Evolutionary conservation across 2,329 filamentous ascomycete species (phyloP).

Genomic region (Cercospora citrullina): DNA sequence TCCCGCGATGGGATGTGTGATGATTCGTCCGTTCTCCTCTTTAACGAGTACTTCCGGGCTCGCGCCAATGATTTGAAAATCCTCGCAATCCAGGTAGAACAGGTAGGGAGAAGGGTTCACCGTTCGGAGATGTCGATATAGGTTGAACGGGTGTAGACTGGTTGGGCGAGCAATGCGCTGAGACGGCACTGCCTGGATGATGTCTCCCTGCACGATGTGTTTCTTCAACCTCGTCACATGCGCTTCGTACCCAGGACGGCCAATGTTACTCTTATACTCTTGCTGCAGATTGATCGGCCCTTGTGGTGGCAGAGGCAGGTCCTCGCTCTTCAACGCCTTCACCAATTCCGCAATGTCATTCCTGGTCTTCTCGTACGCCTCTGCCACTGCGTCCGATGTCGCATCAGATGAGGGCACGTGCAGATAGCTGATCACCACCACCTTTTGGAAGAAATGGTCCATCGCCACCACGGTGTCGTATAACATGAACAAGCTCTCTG

Average conservation of each 20-base stretch:
- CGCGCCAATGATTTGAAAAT: constrained; percentile 93
- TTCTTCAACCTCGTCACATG: constrained; percentile 84
- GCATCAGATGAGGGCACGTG: constrained; percentile 56
- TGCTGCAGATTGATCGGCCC: constrained; percentile 69
- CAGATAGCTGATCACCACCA: constrained; percentile 92
- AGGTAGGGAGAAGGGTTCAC: constrained; percentile 97
- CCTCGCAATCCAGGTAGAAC: constrained; percentile 88
- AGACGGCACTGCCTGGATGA: constrained; percentile 95
- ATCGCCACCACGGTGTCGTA: constrained; percentile 94
- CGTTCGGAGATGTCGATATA: constrained; percentile 93
- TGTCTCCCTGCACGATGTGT: constrained; percentile 88
- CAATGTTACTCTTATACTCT: constrained; percentile 89
- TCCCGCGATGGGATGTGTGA: constrained; percentile 95
- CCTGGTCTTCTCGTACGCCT: constrained; percentile 69
- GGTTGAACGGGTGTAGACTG: constrained; percentile 91
- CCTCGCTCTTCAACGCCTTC: constrained; percentile 68
- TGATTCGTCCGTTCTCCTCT: constrained; percentile 77
- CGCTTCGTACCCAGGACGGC: constrained; percentile 81
- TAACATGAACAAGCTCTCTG: constrained; percentile 95
- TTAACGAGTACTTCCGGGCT: constrained; percentile 95
- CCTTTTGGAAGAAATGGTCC: constrained; percentile 88
- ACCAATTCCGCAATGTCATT: constrained; percentile 66
- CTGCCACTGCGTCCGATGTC: constrained; percentile 54
- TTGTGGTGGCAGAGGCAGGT: constrained; percentile 68
- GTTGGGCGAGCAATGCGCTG: constrained; percentile 91